Conservation (phyloP, 202 grass and related monocot species). For the Panicum virgatum region DNA sequence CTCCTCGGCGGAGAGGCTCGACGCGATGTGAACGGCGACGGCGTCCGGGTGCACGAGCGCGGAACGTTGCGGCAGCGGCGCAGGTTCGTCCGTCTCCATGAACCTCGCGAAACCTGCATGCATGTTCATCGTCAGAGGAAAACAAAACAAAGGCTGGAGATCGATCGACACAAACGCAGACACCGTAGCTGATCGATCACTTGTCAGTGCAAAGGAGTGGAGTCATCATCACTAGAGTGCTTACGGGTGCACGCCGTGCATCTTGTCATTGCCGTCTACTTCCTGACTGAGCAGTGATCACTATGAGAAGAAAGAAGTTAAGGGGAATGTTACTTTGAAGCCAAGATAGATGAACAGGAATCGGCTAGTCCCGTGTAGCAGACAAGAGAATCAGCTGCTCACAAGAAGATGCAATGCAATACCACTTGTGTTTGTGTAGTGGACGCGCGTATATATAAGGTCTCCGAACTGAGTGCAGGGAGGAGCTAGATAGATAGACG, state of each 20-base stretch:
- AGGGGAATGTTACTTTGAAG: neutral
- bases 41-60: slow-evolving; percentile 22
- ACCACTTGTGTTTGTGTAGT: neutral
- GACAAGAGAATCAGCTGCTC: neutral
- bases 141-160: no score
- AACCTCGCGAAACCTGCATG: slow-evolving; percentile 41
- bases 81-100: slow-evolving; percentile 45
- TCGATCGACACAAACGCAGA: no score
- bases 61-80: slow-evolving; percentile 32
- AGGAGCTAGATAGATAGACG: neutral
- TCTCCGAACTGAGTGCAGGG: neutral
- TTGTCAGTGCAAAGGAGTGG: neutral
- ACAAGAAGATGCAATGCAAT: neutral
- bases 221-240: neutral
- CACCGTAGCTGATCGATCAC: no score
- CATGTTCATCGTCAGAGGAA: no score
- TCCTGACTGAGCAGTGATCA: neutral
- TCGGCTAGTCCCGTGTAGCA: neutral
- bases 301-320: neutral
- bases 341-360: neutral
- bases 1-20: slow-evolving; percentile 19
- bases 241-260: slow-evolving; percentile 31
- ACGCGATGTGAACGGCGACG: neutral
- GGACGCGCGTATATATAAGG: slow-evolving; percentile 6
- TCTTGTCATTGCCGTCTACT: neutral